A percentile compares a stretch with the other conserved stretches of the same genome.
Conservation (phyloP, 139 green algal genomes). For the Astrephomene gubernaculifera region DNA sequence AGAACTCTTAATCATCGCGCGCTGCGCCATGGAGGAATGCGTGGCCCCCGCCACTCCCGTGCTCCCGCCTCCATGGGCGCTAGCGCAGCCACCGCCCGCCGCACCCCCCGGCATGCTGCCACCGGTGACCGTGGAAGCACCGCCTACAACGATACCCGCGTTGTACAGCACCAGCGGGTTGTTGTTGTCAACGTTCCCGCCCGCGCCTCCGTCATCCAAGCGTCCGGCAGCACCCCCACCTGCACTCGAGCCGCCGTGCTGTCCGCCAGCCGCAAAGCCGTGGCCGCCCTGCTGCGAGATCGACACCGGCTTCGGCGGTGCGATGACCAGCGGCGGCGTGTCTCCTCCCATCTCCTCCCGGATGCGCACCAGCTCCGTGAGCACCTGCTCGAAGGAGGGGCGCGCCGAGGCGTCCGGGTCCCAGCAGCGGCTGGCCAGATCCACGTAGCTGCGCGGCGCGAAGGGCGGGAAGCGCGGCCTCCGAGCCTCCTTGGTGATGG, state of each 20-base stretch:
- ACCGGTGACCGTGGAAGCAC: neutral
- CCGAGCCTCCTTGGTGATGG: conserved; percentile 38
- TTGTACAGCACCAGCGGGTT: conserved; percentile 22
- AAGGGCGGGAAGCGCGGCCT: conserved; percentile 38
- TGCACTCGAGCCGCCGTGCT: no score
- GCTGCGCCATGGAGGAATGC: neutral
- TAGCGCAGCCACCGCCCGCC: neutral
- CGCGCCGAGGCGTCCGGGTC: conserved; percentile 36
- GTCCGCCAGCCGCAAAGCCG: no score
- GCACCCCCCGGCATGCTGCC: neutral
- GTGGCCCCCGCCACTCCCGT: neutral
- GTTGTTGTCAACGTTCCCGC: no score
- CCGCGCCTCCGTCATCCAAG: no score
- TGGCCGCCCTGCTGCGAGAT: no score
- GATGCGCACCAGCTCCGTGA: conserved; percentile 37
- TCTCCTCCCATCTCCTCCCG: conserved; percentile 24
- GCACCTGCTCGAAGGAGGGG: conserved; percentile 45
- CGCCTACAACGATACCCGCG: conserved; percentile 16
- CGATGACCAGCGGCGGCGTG: conserved; percentile 17
- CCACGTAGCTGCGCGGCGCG: conserved; percentile 34
- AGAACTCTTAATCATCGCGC: neutral
- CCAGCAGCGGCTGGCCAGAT: conserved; percentile 50
- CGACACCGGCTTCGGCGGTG: neutral
- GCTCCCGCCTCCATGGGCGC: neutral
- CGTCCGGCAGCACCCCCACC: no score